phyloP scores from a whole-genome alignment of 441 rosid genomes.

The Adansonia gregorii region DNA sequence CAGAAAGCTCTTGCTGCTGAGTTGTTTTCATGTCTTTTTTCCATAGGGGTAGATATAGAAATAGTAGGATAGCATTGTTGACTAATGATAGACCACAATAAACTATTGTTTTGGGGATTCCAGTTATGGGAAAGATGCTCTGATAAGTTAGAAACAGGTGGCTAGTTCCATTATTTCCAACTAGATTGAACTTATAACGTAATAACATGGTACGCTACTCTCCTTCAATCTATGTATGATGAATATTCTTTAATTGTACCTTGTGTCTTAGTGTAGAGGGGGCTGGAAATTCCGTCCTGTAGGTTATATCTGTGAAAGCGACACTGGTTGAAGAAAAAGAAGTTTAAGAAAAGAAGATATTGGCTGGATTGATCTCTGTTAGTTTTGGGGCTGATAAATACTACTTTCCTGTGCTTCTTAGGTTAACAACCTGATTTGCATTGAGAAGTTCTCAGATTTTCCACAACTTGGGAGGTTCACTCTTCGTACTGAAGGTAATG shows the following conservation, averaged over 20 bases:
- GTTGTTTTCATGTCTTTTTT: neutral
- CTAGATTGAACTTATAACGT: conserved; percentile 2
- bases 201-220: neutral
- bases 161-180: neutral
- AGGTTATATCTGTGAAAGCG: neutral
- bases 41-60: neutral
- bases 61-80: neutral
- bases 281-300: conserved; percentile 2
- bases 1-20: neutral
- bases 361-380: neutral
- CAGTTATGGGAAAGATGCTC: neutral
- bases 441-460: conserved; percentile 82
- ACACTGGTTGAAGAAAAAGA: neutral
- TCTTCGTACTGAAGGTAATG: conserved; percentile 86
- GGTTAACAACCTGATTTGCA: conserved; percentile 76
- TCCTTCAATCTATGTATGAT: neutral
- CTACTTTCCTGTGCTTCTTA: conserved; percentile 27
- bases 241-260: neutral
- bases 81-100: neutral
- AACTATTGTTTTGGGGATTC: neutral
- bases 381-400: conserved; percentile 16
- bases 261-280: neutral
- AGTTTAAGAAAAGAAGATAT: neutral
- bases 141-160: neutral
- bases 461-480: conserved; percentile 97